Percentiles rank a stretch among this genome's conserved stretches.
Conservation (phyloP, 345 rosid species). For the Eutrema heterophyllum region DNA sequence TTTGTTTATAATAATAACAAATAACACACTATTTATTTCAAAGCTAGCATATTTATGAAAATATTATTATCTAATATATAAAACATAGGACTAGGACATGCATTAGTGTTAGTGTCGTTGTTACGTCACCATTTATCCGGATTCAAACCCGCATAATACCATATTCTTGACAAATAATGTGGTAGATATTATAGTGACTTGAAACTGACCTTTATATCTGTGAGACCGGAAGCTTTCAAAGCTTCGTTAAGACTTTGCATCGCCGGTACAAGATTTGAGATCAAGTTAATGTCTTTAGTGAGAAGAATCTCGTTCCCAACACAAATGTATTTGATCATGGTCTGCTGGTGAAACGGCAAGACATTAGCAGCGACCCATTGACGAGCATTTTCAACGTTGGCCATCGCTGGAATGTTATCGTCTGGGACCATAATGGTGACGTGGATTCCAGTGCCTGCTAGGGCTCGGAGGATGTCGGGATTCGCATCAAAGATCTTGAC, state of each 20-base stretch:
- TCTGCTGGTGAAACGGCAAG: slow-evolving; percentile 48
- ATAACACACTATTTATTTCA: neutral
- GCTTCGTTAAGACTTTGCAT: slow-evolving; percentile 49
- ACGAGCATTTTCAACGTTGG: slow-evolving; percentile 24
- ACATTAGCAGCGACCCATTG: slow-evolving; percentile 53
- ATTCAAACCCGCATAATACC: no score
- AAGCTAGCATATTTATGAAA: neutral
- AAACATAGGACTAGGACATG: no score
- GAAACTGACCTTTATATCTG: slow-evolving; percentile 41
- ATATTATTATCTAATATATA: neutral
- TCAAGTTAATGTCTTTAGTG: slow-evolving; percentile 23
- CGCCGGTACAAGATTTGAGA: slow-evolving; percentile 55
- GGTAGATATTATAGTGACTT: neutral
- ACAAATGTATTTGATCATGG: slow-evolving; percentile 44
- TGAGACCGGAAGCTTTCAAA: slow-evolving; percentile 41
- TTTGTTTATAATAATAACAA: no score
- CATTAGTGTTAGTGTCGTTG: no score
- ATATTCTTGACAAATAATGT: neutral
- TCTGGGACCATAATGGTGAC: slow-evolving; percentile 47
- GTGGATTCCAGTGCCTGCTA: slow-evolving; percentile 42
- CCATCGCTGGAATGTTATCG: slow-evolving; percentile 43
- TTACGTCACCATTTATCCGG: no score
- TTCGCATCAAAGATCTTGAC: slow-evolving; percentile 58
- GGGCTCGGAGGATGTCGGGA: slow-evolving; percentile 56
- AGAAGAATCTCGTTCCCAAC: slow-evolving; percentile 67